A percentile compares a stretch with the other conserved stretches of the same genome.
Conservation (phyloP, 2,329 filamentous ascomycete species). For the Cadophora sp. region DNA sequence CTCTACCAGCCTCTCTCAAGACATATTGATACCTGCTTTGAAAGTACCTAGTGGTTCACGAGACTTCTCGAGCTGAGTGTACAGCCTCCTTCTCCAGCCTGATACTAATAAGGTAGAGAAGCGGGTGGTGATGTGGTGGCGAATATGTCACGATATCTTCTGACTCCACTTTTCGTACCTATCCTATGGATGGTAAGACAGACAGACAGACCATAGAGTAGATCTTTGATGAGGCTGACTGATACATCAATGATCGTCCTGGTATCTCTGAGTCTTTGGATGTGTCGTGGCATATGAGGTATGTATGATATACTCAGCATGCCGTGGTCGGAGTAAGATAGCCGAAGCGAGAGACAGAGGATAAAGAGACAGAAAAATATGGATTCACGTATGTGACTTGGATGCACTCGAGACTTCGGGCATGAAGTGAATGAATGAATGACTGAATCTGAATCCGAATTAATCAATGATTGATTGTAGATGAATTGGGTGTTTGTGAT, state of each 20-base stretch:
- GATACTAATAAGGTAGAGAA: neutral
- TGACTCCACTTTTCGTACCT: neutral
- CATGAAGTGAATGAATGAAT: neutral
- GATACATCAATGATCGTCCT: neutral
- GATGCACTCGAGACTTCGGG: conserved; percentile 1
- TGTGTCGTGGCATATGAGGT: too few relatives aligned
- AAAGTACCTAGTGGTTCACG: too few relatives aligned
- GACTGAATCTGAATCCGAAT: neutral
- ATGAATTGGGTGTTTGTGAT: neutral
- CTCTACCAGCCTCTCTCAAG: too few relatives aligned
- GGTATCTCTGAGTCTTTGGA: neutral
- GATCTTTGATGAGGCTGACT: conserved; percentile 7
- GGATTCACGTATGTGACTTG: neutral
- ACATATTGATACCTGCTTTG: too few relatives aligned
- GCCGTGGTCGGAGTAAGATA: conserved; percentile 18
- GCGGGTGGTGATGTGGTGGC: too few relatives aligned
- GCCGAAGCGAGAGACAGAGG: neutral
- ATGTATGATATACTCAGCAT: conserved; percentile 1
- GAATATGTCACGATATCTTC: conserved; percentile 4
- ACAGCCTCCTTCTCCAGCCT: conserved; percentile 5
- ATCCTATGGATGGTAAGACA: neutral
- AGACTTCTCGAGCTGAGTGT: neutral
- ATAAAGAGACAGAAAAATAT: neutral
- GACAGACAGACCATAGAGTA: neutral
- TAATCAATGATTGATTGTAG: neutral